Evolutionary conservation across 768 basidiomycete genomes (phyloP), one percentile per base, ranked within the genome.

Genomic region (Pleurotus giganteus): DNA sequence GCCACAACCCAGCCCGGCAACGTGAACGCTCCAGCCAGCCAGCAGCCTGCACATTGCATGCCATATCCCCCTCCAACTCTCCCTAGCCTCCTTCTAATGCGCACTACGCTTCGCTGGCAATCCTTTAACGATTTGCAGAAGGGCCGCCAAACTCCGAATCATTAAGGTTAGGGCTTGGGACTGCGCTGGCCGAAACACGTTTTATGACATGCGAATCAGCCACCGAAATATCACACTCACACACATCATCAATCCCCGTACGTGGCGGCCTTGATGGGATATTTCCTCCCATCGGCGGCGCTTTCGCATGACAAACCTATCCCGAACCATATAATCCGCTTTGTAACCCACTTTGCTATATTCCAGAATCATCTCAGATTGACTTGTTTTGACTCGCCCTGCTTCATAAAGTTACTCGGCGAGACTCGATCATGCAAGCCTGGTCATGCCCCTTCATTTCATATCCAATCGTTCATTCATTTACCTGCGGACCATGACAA

Each of bases 121-220:
- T 24, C 13, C 15, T 27, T 29, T 28, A 47, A 29, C 46, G 23
- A 29, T 27, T 29, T 15, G 26, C 26, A 29, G 28, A 28, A 29
- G 27, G 21, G 27, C 11, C n/a, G 21, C 46, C 46, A 19, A 51
- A 51, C 49, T 51, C 49, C 49, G 49, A 51, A 45, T 23, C 43
- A 12, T 45, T 45, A 45, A 45, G 43, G 23, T 26, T 45, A 45
- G 43, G 43, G 43, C 43, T 11, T 45, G 26, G 43, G 43, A 34
- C 32, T 51, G 49, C 49, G 49, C 49, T 51, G 49, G 49, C 49
- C 49, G 49, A 51, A 51, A 51, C 49, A 51, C 49, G 49, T 51
- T 51, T 51, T 51, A 37, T 37, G 34, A 37, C 49, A 37, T 37
- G 31, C 46, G 43, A 45, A 17, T 45, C 43, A 41, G 39, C 43